Evolutionary conservation across 805 yeast genomes (phyloP).

Genomic region (Metschnikowia dekortorum): DNA sequence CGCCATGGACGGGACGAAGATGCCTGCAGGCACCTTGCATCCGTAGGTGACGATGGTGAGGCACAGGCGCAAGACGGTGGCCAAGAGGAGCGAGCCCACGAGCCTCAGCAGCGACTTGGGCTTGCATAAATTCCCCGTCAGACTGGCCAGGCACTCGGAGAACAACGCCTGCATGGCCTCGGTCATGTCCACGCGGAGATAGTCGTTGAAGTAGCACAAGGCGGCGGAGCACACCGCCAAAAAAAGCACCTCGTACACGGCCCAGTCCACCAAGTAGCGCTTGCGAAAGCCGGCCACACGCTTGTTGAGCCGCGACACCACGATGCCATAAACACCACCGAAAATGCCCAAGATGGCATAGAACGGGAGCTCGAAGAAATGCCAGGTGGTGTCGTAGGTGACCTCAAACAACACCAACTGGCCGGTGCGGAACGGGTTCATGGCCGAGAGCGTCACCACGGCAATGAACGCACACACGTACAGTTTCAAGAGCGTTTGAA

Average conservation of each 20-base stretch:
- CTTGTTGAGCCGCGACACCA: constrained; percentile 71
- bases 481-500: constrained; percentile 83
- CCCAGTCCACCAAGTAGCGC: constrained; percentile 51
- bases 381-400: constrained; percentile 85
- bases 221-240: constrained; percentile 68
- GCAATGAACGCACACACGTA: constrained; percentile 90
- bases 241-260: constrained; percentile 65
- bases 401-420: constrained; percentile 92
- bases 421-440: constrained; percentile 93
- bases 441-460: constrained; percentile 68
- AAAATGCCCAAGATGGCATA: constrained; percentile 77
- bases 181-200: constrained; percentile 85
- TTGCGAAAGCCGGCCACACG: constrained; percentile 75
- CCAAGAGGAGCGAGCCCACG: constrained; percentile 55
- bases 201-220: constrained; percentile 79
- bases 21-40: constrained; percentile 94
- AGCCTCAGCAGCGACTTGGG: constrained; percentile 28
- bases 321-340: constrained; percentile 87
- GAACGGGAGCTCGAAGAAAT: constrained; percentile 74
- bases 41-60: constrained; percentile 86
- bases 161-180: constrained; percentile 88
- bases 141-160: constrained; percentile 65
- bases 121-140: constrained; percentile 40
- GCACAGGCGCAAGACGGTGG: constrained; percentile 65
- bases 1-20: constrained; percentile 95